Conservation (phyloP, 345 rosid species). For the Gossypium stocksii region DNA sequence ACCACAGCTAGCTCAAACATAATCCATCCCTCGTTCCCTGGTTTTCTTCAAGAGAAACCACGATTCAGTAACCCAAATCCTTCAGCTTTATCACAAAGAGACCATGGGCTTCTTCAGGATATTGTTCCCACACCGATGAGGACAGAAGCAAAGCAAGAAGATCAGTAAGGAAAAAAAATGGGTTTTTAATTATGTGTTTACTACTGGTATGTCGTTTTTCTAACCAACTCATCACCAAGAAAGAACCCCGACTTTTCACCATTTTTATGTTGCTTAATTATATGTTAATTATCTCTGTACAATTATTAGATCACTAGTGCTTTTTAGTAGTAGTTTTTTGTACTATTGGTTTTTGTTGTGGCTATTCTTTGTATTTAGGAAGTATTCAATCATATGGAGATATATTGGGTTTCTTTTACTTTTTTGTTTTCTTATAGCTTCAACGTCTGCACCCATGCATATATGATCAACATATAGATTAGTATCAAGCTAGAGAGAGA, state of each 20-base stretch:
- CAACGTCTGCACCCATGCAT: conserved; percentile 7
- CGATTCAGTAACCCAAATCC: conserved; percentile 13
- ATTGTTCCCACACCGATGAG: conserved; percentile 73
- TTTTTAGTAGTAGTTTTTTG: conserved; percentile 4
- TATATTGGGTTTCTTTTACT: conserved; percentile 15
- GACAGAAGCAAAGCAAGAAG: conserved; percentile 35
- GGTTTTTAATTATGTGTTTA: conserved; percentile 6
- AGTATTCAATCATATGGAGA: conserved; percentile 18
- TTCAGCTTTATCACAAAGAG: conserved; percentile 40
- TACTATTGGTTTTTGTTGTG: conserved; percentile 8
- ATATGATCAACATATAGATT: not conserved
- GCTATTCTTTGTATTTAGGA: conserved; percentile 26
- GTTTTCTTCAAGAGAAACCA: conserved; percentile 31
- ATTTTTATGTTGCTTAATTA: not conserved
- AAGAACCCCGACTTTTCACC: not conserved
- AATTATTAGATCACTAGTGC: conserved; percentile 6
- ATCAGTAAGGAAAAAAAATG: not conserved
- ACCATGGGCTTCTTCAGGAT: conserved; percentile 91
- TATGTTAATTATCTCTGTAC: not conserved
- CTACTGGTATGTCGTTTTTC: conserved; percentile 36
- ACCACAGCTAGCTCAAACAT: conserved; percentile 25
- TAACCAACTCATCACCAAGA: conserved; percentile 13
- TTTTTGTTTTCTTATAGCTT: not conserved
- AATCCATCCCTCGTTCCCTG: conserved; percentile 22
- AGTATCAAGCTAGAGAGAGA: not conserved